These are phyloP conservation scores for Aegilops umbellulata DNA, from an alignment of 176 grass and related monocot genomes.

Conservation along the genomic window DNA sequence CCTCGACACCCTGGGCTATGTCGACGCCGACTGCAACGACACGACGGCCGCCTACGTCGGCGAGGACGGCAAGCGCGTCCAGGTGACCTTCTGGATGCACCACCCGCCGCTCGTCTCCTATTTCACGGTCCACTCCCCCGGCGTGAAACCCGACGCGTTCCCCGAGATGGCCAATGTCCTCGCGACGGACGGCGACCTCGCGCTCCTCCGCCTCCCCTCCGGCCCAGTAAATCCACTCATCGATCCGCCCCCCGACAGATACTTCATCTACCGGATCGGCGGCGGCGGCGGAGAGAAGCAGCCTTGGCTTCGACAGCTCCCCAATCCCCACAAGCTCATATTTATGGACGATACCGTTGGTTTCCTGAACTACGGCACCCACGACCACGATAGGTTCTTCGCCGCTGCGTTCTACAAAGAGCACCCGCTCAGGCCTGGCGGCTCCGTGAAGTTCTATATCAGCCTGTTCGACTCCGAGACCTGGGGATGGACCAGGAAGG, in stretches of 20 bases:
- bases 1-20: neutral
- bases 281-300: neutral
- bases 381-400: neutral
- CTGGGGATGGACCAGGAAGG: neutral
- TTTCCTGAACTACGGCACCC: neutral
- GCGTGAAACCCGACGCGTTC: neutral
- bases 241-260: neutral
- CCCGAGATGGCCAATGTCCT: neutral
- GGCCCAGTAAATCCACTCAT: neutral
- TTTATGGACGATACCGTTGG: neutral
- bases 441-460: neutral
- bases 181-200: neutral
- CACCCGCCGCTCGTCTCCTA: neutral
- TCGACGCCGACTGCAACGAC: neutral
- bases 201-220: neutral
- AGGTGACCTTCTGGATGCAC: neutral
- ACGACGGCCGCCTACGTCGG: neutral
- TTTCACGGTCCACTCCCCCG: neutral
- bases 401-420: neutral
- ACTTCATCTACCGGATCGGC: neutral
- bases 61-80: neutral
- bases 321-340: neutral
- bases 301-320: neutral
- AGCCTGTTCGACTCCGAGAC: neutral
- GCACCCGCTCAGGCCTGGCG: neutral